Evolutionary conservation across 768 basidiomycete genomes (phyloP).

Genomic region (Tricholomella constricta): DNA sequence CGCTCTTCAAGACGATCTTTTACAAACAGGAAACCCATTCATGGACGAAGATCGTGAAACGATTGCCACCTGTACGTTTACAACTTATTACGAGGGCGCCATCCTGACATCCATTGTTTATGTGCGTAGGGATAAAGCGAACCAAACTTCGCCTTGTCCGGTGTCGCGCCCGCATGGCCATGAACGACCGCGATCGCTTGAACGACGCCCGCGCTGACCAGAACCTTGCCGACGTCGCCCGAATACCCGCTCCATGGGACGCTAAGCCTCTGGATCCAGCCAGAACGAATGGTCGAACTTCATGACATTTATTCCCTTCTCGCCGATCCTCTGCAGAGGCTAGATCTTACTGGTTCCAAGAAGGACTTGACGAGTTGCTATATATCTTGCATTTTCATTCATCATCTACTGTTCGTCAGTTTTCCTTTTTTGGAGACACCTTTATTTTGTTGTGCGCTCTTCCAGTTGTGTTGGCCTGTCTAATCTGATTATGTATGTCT

Average conservation of each 20-base stretch:
- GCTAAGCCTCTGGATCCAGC: conserved; percentile 37
- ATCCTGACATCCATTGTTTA: conserved; percentile 3
- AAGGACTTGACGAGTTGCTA: not conserved
- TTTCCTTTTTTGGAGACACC: not conserved
- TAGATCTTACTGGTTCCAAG: not conserved
- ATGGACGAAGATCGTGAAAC: conserved; percentile 82
- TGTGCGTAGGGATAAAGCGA: conserved; percentile 71
- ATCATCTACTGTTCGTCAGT: not conserved
- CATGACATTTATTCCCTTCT: conserved; percentile 1
- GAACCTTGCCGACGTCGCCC: conserved; percentile 73
- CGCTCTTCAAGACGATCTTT: conserved; percentile 85
- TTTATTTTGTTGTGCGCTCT: conserved; percentile 6
- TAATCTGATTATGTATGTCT: not conserved
- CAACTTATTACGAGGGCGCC: not conserved
- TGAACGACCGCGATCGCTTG: conserved; percentile 72
- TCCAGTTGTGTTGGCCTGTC: conserved; percentile 13
- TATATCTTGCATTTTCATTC: conserved; percentile 1
- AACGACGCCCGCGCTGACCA: conserved; percentile 78
- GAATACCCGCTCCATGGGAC: conserved; percentile 75
- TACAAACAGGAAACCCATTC: conserved; percentile 81
- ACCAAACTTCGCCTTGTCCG: conserved; percentile 83
- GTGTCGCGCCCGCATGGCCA: conserved; percentile 74
- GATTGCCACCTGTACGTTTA: conserved; percentile 72
- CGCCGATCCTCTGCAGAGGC: not conserved
- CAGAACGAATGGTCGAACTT: conserved; percentile 8